A percentile compares a stretch with the other conserved stretches of the same genome.
Evolutionary conservation across 495 filamentous ascomycete genomes (phyloP).

Genomic region (Chaetomium cochliodes): DNA sequence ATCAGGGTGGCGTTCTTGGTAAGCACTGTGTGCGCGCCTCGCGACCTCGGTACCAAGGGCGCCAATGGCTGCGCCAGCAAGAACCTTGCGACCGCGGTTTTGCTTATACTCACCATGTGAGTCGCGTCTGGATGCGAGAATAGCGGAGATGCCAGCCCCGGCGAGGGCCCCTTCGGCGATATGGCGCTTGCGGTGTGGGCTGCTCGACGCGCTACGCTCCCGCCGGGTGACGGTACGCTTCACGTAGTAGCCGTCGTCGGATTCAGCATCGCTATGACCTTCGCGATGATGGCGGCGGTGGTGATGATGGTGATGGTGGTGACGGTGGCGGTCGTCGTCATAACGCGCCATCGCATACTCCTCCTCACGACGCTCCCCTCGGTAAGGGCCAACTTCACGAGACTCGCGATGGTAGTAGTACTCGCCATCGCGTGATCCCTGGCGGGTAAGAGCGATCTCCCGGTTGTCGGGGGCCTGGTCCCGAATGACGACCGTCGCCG

Average conservation of each 20-base stretch:
- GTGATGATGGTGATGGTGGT: slow-evolving; percentile 57
- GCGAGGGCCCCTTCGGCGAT: slow-evolving; percentile 84
- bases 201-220: slow-evolving; percentile 45
- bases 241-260: slow-evolving; percentile 49
- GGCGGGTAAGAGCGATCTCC: slow-evolving; percentile 52
- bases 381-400: slow-evolving; percentile 49
- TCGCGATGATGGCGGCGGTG: slow-evolving; percentile 35
- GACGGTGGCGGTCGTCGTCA: slow-evolving; percentile 42
- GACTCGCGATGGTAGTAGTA: slow-evolving; percentile 54
- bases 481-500: slow-evolving; percentile 63
- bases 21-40: slow-evolving; percentile 68
- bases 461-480: slow-evolving; percentile 54
- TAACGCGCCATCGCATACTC: slow-evolving; percentile 48
- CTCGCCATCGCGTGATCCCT: slow-evolving; percentile 54
- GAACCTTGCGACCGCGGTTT: slow-evolving; percentile 66
- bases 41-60: slow-evolving; percentile 77
- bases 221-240: slow-evolving; percentile 45
- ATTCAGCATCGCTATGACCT: slow-evolving; percentile 50
- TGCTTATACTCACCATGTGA: slow-evolving; percentile 57
- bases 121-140: slow-evolving; percentile 67
- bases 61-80: slow-evolving; percentile 79
- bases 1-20: slow-evolving; percentile 62
- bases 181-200: slow-evolving; percentile 67
- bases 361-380: slow-evolving; percentile 59
- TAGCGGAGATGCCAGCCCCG: slow-evolving; percentile 71